These are phyloP conservation scores for Aspergillus biplanus DNA, from an alignment of 495 filamentous ascomycete species.

Conservation along the genomic window DNA sequence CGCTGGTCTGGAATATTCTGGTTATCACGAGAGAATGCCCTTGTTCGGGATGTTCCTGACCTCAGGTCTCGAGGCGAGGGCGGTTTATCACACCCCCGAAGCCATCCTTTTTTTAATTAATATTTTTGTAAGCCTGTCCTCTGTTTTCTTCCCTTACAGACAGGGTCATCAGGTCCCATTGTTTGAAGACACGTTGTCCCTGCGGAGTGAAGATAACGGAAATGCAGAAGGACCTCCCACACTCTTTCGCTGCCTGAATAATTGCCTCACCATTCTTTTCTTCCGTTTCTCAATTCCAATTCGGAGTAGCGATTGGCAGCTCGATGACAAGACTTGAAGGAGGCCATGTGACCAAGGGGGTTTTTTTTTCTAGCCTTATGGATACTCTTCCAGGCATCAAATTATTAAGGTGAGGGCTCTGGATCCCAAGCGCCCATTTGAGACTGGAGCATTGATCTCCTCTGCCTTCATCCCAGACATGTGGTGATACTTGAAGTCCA, in stretches of 20 bases:
- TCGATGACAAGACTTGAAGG: background rate
- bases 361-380: background rate
- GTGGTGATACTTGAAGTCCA: background rate
- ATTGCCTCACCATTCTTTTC: background rate
- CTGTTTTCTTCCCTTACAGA: constrained; percentile 15
- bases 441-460: background rate
- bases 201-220: background rate
- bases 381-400: background rate
- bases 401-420: background rate
- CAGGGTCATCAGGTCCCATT: constrained; percentile 7
- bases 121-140: too few relatives aligned
- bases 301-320: background rate
- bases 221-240: background rate
- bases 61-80: background rate
- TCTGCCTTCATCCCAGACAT: too few relatives aligned
- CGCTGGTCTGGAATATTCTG: background rate
- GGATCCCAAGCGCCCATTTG: background rate
- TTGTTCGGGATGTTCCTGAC: background rate
- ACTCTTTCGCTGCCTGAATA: background rate
- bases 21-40: background rate
- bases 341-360: background rate
- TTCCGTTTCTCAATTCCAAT: background rate
- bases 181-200: background rate
- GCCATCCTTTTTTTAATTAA: background rate
- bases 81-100: background rate